Percentiles rank a stretch among this genome's conserved stretches.
phyloP scores from a whole-genome alignment of 331 rosid genomes.

The Acacia pycnantha region DNA sequence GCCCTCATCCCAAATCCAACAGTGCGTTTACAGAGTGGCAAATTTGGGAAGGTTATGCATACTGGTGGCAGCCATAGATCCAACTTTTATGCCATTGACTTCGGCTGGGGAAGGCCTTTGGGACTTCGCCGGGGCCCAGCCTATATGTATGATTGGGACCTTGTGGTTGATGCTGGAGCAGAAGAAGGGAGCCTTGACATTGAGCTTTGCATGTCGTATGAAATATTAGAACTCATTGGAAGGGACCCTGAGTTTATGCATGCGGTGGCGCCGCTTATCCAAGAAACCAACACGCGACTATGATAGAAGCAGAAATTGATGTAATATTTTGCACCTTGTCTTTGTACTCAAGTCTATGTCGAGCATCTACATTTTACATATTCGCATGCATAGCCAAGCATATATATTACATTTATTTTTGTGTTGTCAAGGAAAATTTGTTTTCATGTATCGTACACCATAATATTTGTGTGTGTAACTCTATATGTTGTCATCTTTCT shows the following conservation, averaged over 20 bases:
- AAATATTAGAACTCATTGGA: neutral
- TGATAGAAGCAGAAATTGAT: neutral
- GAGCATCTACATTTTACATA: neutral
- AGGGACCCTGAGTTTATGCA: neutral
- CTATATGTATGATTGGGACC: neutral
- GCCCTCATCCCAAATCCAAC: neutral
- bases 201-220: neutral
- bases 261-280: neutral
- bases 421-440: no score
- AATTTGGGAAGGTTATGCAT: neutral
- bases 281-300: neutral
- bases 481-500: no score
- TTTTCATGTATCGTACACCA: no score
- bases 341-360: neutral
- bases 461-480: no score
- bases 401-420: no score
- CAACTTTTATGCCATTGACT: neutral
- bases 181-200: neutral
- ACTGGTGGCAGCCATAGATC: neutral
- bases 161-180: neutral
- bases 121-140: neutral
- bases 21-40: neutral
- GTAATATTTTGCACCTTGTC: neutral
- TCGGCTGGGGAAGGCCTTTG: neutral
- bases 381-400: neutral